Percentiles rank a stretch among this genome's conserved stretches.
phyloP scores from a whole-genome alignment of 306 rosid species.

The peach (Prunus persica) region Prunus_persica_NCBIv2 NC_034009.1:3351501-3352000 shows the following conservation, averaged over 20 bases:
- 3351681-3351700: not conserved
- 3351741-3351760: not conserved
- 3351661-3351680: not conserved
- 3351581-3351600: slow-evolving; percentile 33
- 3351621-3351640: slow-evolving; percentile 4
- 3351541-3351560: too few relatives aligned
- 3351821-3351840: too few relatives aligned
- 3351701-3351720: too few relatives aligned
- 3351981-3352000: not conserved
- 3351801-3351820: slow-evolving; percentile 2
- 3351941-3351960: slow-evolving; percentile 28
- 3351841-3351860: slow-evolving; percentile 14
- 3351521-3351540: not conserved
- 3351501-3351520: not conserved
- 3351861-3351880: slow-evolving; percentile 1
- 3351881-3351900: slow-evolving; percentile 6
- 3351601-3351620: slow-evolving; percentile 67
- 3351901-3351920: slow-evolving; percentile 7
- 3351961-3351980: not conserved
- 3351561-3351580: slow-evolving; percentile 25
- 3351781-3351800: slow-evolving; percentile 9
- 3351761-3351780: not conserved
- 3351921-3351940: slow-evolving; percentile 28
- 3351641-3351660: not conserved
- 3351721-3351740: not conserved